phyloP scores from a whole-genome alignment of 2,329 filamentous ascomycete species.

The Monilinia aucupariae region DNA sequence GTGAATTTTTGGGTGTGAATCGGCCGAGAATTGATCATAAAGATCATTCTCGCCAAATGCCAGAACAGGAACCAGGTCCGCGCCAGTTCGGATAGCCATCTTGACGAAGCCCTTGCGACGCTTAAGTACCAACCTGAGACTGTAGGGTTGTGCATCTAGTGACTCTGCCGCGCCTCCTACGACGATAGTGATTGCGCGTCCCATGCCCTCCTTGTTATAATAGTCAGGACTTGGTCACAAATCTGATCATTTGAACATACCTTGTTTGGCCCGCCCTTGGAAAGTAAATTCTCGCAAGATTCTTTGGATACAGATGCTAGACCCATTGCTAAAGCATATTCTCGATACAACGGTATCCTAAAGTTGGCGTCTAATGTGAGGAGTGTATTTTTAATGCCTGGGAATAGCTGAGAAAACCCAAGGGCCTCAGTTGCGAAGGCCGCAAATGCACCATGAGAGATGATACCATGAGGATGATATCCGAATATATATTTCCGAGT shows the following conservation, averaged over 20 bases:
- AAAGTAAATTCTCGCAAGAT: slow-evolving; percentile 83
- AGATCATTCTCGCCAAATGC: slow-evolving; percentile 94
- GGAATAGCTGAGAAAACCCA: slow-evolving; percentile 81
- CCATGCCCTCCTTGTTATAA: slow-evolving; percentile 63
- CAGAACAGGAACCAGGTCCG: slow-evolving; percentile 86
- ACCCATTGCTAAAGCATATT: slow-evolving; percentile 87
- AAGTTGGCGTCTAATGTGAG: slow-evolving; percentile 96
- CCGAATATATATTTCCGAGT: slow-evolving; percentile 93
- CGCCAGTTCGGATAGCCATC: slow-evolving; percentile 84
- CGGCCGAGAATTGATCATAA: slow-evolving; percentile 81
- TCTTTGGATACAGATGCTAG: slow-evolving; percentile 85
- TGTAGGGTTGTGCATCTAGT: slow-evolving; percentile 76
- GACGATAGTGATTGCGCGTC: slow-evolving; percentile 93
- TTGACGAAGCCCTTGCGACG: slow-evolving; percentile 91
- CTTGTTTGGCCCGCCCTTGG: slow-evolving; percentile 66
- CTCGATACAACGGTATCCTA: slow-evolving; percentile 84
- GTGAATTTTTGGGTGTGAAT: slow-evolving; percentile 73
- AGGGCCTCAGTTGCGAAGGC: slow-evolving; percentile 88
- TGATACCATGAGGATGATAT: slow-evolving; percentile 96
- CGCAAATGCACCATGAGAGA: slow-evolving; percentile 90
- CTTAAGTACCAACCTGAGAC: slow-evolving; percentile 70
- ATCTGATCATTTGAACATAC: slow-evolving; percentile 22
- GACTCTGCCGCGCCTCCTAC: slow-evolving; percentile 89
- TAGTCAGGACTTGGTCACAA: slow-evolving; percentile 7
- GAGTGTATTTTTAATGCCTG: slow-evolving; percentile 89